Evolutionary conservation across 2,329 filamentous ascomycete species (phyloP), one percentile per base, ranked within the genome.

Genomic region (Alternaria brassicae): DNA sequence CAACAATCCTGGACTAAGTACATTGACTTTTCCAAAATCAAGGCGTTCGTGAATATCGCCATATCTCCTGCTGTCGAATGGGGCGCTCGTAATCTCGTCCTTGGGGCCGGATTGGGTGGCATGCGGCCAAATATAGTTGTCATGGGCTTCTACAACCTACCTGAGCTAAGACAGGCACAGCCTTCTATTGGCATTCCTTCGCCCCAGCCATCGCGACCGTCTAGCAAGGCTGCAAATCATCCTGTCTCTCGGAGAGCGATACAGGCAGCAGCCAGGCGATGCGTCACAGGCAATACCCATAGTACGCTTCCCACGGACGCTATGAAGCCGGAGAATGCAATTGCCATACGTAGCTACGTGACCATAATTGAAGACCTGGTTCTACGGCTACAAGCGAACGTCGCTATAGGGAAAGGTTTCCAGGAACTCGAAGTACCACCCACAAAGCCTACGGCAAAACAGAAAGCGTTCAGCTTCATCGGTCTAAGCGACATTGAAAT

Each of bases 101-200:
- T 96, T 9, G 91, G 90, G 10, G 90, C 92, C 15, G 92, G 92
- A 0, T 80, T 96, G 2, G 92, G 92, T 4, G 92, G 92, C 13
- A 96, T 96, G 92, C 82, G 92, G 40, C 92, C 92, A 0, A 96
- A 96, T 65, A 93, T 96, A 63, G 92, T 91, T 13, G 85, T 96
- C 2, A 80, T 93, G 67, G 91, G 90, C 3, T 91, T 91, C 40
- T 92, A 91, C 74, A 92, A 93, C 64, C 85, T 95, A 71, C 87
- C 92, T 48, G 91, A 95, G 58, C 84, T 93, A 28, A 85, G 91
- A 53, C 82, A 83, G 45, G 86, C 87, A 2, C 79, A 82, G 58
- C 85, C 87, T 0, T 74, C 86, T 3, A 76, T 88, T 9, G 83
- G 86, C 21, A 81, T 91, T 3, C 84, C 88, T 0, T 84, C 81